phyloP scores from a whole-genome alignment of 257 asterid genomes.

The Nicotiana attenuata region DNA sequence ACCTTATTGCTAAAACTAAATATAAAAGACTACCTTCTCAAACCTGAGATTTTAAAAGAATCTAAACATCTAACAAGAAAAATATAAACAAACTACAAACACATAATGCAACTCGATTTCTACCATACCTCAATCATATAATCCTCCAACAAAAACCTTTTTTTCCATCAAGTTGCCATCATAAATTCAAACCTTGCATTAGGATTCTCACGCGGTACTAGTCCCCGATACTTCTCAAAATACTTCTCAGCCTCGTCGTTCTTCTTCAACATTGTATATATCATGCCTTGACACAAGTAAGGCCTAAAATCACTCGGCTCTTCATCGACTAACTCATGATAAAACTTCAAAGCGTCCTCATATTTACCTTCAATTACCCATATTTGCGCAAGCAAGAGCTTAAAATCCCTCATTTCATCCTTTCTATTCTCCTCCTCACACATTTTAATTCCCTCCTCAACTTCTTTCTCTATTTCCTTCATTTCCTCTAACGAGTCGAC shows the following conservation, averaged over 20 bases:
- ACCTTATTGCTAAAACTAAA: neutral
- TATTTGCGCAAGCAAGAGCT: conserved; percentile 78
- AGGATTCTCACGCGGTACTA: conserved; percentile 79
- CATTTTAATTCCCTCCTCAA: conserved; percentile 45
- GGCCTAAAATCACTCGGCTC: conserved; percentile 97
- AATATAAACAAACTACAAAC: neutral
- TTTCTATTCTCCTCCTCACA: conserved; percentile 52
- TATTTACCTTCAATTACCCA: conserved; percentile 60
- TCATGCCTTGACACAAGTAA: conserved; percentile 80
- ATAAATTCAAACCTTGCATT: conserved; percentile 52
- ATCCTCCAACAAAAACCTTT: conserved; percentile 41
- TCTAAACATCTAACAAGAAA: neutral
- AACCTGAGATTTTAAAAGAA: neutral
- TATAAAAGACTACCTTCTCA: neutral
- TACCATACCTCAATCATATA: neutral
- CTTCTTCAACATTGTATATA: conserved; percentile 67
- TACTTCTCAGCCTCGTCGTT: conserved; percentile 69
- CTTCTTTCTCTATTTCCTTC: conserved; percentile 31
- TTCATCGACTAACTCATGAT: conserved; percentile 66
- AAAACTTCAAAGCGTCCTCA: conserved; percentile 56
- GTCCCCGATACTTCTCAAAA: conserved; percentile 69
- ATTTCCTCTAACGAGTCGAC: neutral
- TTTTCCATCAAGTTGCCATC: conserved; percentile 80
- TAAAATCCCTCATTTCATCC: conserved; percentile 64
- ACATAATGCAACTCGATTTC: neutral